phyloP scores from a whole-genome alignment of 208 protist genomes.

The Endotrypanum monterogeii region DNA sequence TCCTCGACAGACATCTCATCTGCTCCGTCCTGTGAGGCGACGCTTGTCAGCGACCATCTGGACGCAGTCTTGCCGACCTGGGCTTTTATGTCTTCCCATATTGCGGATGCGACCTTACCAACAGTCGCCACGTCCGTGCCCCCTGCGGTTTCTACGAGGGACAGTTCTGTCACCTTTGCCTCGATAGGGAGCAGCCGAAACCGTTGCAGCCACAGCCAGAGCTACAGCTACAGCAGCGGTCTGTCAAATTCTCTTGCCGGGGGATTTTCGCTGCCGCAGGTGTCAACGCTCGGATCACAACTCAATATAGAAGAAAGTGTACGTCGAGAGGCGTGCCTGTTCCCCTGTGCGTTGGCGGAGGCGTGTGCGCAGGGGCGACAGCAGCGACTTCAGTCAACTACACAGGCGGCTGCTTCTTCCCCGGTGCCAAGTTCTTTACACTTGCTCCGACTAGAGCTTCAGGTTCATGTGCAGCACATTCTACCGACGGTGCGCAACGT shows the following conservation, averaged over 20 bases:
- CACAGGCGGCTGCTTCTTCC: background rate
- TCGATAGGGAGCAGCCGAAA: background rate
- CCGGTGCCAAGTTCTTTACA: slow-evolving; percentile 15
- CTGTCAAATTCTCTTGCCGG: slow-evolving; percentile 10
- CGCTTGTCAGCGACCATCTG: slow-evolving; percentile 29
- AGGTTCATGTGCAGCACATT: slow-evolving; percentile 20
- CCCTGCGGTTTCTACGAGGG: background rate
- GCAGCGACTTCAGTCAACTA: background rate
- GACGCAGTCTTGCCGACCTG: slow-evolving; percentile 33
- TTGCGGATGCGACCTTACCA: slow-evolving; percentile 6
- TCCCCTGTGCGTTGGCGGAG: slow-evolving; percentile 25
- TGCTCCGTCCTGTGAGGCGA: slow-evolving; percentile 11
- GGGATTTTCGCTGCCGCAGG: background rate
- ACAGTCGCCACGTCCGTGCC: background rate
- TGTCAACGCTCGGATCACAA: background rate
- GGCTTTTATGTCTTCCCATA: slow-evolving; percentile 29
- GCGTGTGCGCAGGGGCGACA: slow-evolving; percentile 25
- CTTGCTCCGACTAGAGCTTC: slow-evolving; percentile 22
- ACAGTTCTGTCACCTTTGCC: background rate
- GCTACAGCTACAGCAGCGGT: slow-evolving; percentile 12
- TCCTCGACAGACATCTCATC: background rate
- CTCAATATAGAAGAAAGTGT: slow-evolving; percentile 2
- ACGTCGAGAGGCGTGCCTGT: slow-evolving; percentile 25
- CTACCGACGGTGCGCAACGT: slow-evolving; percentile 22
- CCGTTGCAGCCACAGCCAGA: background rate